These are phyloP conservation scores for Solanum gracilifrons DNA, from an alignment of 257 asterid genomes.

Conservation along the genomic window DNA sequence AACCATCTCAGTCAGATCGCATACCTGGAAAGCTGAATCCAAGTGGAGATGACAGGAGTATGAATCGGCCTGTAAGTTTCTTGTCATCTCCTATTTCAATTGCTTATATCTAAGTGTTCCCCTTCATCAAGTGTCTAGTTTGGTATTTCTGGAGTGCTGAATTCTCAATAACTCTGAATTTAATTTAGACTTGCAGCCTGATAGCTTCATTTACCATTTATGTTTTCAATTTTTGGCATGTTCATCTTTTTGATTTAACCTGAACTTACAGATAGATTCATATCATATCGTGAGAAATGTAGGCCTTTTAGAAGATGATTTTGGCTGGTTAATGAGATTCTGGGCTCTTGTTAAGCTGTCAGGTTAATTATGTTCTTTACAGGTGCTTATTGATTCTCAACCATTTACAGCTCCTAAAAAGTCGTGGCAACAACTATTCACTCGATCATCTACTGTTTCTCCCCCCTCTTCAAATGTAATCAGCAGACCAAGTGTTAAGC, in stretches of 20 bases:
- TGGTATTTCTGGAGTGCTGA: background rate
- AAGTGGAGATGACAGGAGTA: constrained; percentile 62
- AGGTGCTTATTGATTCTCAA: constrained; percentile 66
- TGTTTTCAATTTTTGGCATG: background rate
- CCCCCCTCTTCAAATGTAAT: constrained; percentile 48
- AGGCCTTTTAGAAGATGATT: background rate
- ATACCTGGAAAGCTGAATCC: constrained; percentile 36
- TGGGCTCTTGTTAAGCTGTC: background rate
- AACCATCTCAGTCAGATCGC: constrained; percentile 42
- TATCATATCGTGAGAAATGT: background rate
- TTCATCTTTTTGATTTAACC: background rate
- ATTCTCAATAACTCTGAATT: background rate
- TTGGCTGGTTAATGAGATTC: background rate
- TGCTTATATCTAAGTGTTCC: background rate
- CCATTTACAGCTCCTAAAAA: constrained; percentile 62
- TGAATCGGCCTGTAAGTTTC: constrained; percentile 52
- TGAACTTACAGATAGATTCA: background rate
- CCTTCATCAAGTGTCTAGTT: background rate
- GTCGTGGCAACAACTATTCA: constrained; percentile 90
- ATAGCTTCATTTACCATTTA: background rate
- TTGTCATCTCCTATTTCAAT: constrained; percentile 2
- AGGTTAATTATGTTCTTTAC: constrained; percentile 16
- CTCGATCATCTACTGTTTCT: constrained; percentile 58
- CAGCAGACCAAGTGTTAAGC: constrained; percentile 51
- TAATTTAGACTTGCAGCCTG: background rate